Evolutionary conservation across 345 rosid species (phyloP), one percentile per base, ranked within the genome.

Genomic region (Populus nigra): DNA sequence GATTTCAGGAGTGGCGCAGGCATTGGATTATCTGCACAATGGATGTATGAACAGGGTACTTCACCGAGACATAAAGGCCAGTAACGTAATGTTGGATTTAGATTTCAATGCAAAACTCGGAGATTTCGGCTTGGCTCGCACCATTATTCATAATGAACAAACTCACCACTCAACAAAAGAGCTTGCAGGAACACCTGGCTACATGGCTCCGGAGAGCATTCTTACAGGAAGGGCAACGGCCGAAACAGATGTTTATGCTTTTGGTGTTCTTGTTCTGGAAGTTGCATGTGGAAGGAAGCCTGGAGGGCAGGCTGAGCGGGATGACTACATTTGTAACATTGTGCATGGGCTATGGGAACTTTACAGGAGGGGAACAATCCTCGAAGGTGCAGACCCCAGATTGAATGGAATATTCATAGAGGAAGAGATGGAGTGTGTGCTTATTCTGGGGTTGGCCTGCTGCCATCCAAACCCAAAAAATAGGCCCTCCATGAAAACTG

Each of bases 141-240:
- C 88, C 31, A 87, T 91, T 31, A 88, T 86, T 20, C 83, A 69
- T n/a, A 85, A 84, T 4, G 89, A 89, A 38, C 81, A 87, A 79
- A 91, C 96, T 2, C 94, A 94, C 77, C 91, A 92, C 79, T 86
- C 92, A 1, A 92, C 97, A 0, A 88, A 83, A 7, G 94, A 87
- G 80, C 81, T 94, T 0, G 91, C 94, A 1, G 91, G 98, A 71
- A 94, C 98, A 11, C 89, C 85, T 0, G 94, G 94, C 5, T 94
- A 94, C 80, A 94, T 94, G 93, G 94, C 98, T 36, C 97, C 98
- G 0, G 97, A 94, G 84, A 84, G 83, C 68, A 83, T 91, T 33
- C 87, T 89, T 3, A 87, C 84, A 0, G 90, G 93, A 20, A 81
- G 92, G 78, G 94, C 93, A 7, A 90, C 94, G 0, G 72, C 88